Evolutionary conservation across 2,329 filamentous ascomycete species (phyloP).

Genomic region (Ceratocystis cacaofunesta): DNA sequence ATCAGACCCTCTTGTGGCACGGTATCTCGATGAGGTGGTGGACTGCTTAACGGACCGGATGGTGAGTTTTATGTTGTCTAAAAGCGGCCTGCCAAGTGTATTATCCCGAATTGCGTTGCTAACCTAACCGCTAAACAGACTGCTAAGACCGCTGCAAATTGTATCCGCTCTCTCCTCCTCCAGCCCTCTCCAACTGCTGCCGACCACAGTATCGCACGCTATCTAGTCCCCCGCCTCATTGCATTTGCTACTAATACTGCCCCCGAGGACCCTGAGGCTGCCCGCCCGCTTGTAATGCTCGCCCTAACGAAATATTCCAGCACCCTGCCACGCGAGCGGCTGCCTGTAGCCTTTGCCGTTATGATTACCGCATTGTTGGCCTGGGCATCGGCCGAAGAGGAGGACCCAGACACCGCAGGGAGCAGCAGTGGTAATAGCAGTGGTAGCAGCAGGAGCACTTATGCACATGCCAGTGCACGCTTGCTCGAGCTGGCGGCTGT

Average conservation of each 20-base stretch:
- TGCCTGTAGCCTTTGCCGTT: constrained; percentile 52
- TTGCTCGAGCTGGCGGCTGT: constrained; percentile 68
- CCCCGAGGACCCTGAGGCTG: constrained; percentile 66
- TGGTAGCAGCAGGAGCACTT: constrained; percentile 25
- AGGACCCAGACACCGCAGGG: constrained; percentile 25
- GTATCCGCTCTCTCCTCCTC: constrained; percentile 69
- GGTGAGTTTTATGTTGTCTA: constrained; percentile 38
- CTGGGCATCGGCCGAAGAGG: constrained; percentile 48
- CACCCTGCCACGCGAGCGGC: constrained; percentile 30
- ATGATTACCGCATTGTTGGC: constrained; percentile 64
- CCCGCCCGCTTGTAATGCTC: constrained; percentile 54
- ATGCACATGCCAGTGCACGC: constrained; percentile 59
- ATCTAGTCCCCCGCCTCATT: constrained; percentile 60
- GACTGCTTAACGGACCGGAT: constrained; percentile 71
- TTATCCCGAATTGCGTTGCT: too few relatives aligned
- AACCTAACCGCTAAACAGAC: constrained; percentile 34
- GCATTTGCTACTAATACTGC: constrained; percentile 56
- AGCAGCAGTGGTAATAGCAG: too few relatives aligned
- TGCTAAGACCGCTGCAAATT: constrained; percentile 79
- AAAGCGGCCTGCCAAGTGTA: too few relatives aligned
- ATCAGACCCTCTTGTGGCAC: constrained; percentile 57
- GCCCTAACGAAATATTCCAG: constrained; percentile 60
- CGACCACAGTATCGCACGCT: constrained; percentile 58
- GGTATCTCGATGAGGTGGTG: constrained; percentile 64
- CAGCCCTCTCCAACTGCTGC: constrained; percentile 45